Evolutionary conservation across 257 asterid species (phyloP).

Genomic region (Solanum rostratum): DNA sequence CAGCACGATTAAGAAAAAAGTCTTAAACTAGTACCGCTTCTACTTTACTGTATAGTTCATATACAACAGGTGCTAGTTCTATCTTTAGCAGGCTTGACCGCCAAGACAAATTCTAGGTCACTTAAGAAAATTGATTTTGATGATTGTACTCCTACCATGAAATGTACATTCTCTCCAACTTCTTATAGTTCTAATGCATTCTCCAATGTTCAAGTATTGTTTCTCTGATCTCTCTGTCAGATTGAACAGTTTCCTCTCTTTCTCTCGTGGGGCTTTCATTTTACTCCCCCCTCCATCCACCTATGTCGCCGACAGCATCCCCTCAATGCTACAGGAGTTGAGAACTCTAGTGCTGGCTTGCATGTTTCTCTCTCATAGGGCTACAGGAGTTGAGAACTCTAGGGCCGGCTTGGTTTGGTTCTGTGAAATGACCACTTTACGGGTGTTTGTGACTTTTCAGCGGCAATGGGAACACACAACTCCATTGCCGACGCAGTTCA

Average conservation of each 20-base stretch:
- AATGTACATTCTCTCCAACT: background rate
- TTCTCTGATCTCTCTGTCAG: background rate
- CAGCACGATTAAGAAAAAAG: background rate
- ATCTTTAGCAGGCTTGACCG: background rate
- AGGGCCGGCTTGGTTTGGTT: background rate
- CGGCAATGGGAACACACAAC: background rate
- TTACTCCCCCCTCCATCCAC: background rate
- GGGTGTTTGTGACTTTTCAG: background rate
- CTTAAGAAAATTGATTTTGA: background rate
- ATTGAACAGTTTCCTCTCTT: background rate
- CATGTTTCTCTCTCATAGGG: background rate
- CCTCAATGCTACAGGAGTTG: background rate
- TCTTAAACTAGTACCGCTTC: background rate
- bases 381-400: background rate
- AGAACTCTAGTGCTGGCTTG: too few species aligned
- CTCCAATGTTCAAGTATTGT: background rate
- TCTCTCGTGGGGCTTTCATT: background rate
- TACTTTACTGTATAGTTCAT: background rate
- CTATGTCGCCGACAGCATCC: background rate
- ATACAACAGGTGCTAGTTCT: background rate
- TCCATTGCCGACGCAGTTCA: background rate
- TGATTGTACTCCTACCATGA: background rate
- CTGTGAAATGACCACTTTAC: background rate
- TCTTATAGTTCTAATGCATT: background rate
- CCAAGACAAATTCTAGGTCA: background rate